These are phyloP conservation scores for Oryza meridionalis DNA, from an alignment of 176 grass and related monocot species.

Conservation along the genomic window DNA sequence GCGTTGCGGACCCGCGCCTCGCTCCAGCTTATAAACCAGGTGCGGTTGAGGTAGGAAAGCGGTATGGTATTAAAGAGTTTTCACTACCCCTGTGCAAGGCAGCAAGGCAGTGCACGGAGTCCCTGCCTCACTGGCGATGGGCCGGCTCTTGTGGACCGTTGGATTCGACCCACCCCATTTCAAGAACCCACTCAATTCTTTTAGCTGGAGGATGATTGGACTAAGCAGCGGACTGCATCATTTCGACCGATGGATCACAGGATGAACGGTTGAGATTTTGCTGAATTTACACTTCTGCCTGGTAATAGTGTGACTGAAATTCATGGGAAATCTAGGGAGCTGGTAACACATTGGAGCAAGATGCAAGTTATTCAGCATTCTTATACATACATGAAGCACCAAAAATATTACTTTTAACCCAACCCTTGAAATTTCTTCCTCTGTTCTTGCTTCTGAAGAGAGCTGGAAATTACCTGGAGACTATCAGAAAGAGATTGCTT, in stretches of 20 bases:
- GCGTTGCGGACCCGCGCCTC: background rate
- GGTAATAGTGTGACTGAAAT: too few species aligned
- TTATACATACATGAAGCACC: background rate
- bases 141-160: too few species aligned
- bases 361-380: background rate
- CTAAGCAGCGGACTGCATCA: too few species aligned
- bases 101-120: too few species aligned
- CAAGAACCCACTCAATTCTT: too few species aligned
- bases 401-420: background rate
- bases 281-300: too few species aligned
- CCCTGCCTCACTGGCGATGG: too few species aligned
- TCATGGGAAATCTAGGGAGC: too few species aligned
- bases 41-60: rapidly evolving
- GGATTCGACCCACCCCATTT: too few species aligned
- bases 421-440: background rate
- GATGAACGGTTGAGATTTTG: background rate
- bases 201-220: too few species aligned
- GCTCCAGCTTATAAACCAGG: background rate
- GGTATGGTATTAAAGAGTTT: constrained; percentile 26
- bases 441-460: constrained; percentile 6
- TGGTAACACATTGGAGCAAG: too few species aligned
- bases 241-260: too few species aligned
- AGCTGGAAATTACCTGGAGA: background rate
- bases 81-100: background rate
- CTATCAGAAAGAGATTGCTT: background rate